A percentile compares a stretch with the other conserved stretches of the same genome.
Conservation (phyloP, 805 yeast genomes). For the Hanseniaspora osmophila region DNA sequence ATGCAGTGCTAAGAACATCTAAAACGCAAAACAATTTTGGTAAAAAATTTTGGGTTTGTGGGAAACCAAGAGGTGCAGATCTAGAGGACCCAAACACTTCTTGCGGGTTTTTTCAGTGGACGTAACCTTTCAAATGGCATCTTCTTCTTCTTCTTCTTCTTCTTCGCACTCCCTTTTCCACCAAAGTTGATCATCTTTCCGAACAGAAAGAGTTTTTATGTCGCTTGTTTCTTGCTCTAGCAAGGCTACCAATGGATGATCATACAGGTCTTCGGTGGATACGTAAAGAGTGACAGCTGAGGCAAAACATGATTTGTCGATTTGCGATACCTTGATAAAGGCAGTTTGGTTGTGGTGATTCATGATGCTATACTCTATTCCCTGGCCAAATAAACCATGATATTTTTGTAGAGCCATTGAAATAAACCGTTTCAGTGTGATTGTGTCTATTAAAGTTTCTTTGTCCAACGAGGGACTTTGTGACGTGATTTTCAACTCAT, state of each 20-base stretch:
- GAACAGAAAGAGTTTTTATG: slow-evolving; percentile 15
- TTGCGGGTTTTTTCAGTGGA: slow-evolving; percentile 46
- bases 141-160: slow-evolving; percentile 3
- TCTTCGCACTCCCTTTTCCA: slow-evolving; percentile 12
- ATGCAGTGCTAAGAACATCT: slow-evolving; percentile 34
- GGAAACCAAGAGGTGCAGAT: slow-evolving; percentile 21
- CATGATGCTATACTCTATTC: slow-evolving; percentile 23
- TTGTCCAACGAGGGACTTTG: slow-evolving; percentile 11
- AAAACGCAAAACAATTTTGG: slow-evolving; percentile 32
- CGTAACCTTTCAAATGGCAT: too few relatives aligned
- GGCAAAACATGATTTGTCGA: slow-evolving; percentile 18
- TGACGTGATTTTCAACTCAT: slow-evolving; percentile 9
- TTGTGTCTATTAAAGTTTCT: slow-evolving; percentile 17
- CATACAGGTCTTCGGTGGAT: slow-evolving; percentile 19
- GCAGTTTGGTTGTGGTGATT: slow-evolving; percentile 14
- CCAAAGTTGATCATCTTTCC: slow-evolving; percentile 18
- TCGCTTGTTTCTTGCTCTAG: slow-evolving; percentile 13
- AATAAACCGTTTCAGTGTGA: slow-evolving; percentile 28
- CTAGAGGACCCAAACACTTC: slow-evolving; percentile 20
- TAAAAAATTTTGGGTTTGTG: slow-evolving; percentile 41
- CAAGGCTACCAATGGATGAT: slow-evolving; percentile 13
- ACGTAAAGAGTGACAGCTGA: slow-evolving; percentile 22
- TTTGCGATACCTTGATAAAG: slow-evolving; percentile 16
- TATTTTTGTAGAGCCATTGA: slow-evolving; percentile 22
- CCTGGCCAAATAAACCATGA: slow-evolving; percentile 30